Evolutionary conservation across 176 grass and related monocot genomes (phyloP).

Genomic region (Aegilops umbellulata): DNA sequence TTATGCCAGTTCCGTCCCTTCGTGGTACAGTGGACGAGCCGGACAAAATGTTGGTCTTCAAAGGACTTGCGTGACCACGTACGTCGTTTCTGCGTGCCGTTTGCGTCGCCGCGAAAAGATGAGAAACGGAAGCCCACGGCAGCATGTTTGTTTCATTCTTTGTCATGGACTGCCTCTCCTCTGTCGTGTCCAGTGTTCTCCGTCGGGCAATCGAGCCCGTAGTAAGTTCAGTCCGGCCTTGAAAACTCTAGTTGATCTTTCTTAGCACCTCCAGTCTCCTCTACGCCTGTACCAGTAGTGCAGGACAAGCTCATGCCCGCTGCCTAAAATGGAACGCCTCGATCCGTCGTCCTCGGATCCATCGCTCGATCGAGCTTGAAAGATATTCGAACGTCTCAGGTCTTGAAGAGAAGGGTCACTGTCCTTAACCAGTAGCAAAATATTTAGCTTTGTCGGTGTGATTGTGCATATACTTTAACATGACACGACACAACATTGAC

Average conservation of each 20-base stretch:
- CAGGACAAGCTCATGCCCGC: neutral
- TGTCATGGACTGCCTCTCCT: neutral
- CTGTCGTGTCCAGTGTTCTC: neutral
- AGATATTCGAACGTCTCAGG: neutral
- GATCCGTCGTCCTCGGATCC: too few relatives aligned
- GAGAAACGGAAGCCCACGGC: neutral
- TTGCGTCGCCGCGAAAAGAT: constrained; percentile 26
- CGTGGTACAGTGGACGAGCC: neutral
- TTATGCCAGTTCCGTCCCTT: neutral
- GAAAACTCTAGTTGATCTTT: neutral
- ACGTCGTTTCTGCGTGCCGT: neutral
- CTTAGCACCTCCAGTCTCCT: neutral
- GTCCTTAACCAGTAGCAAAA: neutral
- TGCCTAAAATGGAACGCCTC: neutral
- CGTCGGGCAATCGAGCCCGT: neutral
- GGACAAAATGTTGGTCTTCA: constrained; percentile 29
- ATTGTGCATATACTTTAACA: neutral
- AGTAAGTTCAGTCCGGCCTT: neutral
- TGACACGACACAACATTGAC: neutral
- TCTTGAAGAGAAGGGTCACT: neutral
- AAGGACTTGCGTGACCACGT: neutral
- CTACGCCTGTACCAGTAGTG: neutral
- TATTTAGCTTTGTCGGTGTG: constrained; percentile 36
- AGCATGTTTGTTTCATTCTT: neutral
- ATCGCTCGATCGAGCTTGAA: too few relatives aligned